phyloP scores from a whole-genome alignment of 768 basidiomycete genomes.

The Pulveroboletus sp. region DNA sequence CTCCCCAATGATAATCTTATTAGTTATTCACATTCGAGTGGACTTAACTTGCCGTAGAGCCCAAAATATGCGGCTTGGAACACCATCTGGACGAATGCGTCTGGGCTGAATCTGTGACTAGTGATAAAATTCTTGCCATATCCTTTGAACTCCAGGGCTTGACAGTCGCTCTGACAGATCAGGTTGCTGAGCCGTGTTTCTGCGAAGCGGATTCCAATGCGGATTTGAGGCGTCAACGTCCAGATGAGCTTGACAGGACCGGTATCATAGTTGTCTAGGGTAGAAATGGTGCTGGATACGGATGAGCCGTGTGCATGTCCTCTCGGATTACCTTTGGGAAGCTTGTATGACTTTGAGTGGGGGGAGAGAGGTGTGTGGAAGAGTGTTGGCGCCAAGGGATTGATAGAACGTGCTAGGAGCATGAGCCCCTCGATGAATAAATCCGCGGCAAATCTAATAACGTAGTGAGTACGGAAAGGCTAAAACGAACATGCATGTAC shows the following conservation, averaged over 20 bases:
- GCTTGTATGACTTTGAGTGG: constrained; percentile 71
- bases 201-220: constrained; percentile 86
- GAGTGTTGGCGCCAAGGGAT: constrained; percentile 89
- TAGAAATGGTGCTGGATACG: background rate
- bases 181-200: constrained; percentile 93
- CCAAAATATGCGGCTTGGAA: constrained; percentile 97
- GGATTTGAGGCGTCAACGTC: constrained; percentile 80
- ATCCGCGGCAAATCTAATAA: too few species aligned
- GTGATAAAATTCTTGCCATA: constrained; percentile 97
- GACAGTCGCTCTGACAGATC: constrained; percentile 98
- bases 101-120: constrained; percentile 91
- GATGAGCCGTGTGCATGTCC: too few species aligned
- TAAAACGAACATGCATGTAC: too few species aligned
- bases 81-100: constrained; percentile 98
- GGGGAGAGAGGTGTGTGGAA: constrained; percentile 91
- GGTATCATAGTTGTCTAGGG: constrained; percentile 51
- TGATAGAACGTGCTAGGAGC: constrained; percentile 94
- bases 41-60: constrained; percentile 62
- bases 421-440: constrained; percentile 95
- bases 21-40: background rate
- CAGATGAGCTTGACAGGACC: constrained; percentile 96
- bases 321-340: too few species aligned
- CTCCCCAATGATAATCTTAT: constrained; percentile 48
- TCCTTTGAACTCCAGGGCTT: constrained; percentile 88
- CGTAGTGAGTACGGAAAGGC: background rate